A percentile compares a stretch with the other conserved stretches of the same genome.
These are phyloP conservation scores for Aspergillus nomiae DNA, from an alignment of 2,329 filamentous ascomycete genomes.

Conservation along the genomic window DNA sequence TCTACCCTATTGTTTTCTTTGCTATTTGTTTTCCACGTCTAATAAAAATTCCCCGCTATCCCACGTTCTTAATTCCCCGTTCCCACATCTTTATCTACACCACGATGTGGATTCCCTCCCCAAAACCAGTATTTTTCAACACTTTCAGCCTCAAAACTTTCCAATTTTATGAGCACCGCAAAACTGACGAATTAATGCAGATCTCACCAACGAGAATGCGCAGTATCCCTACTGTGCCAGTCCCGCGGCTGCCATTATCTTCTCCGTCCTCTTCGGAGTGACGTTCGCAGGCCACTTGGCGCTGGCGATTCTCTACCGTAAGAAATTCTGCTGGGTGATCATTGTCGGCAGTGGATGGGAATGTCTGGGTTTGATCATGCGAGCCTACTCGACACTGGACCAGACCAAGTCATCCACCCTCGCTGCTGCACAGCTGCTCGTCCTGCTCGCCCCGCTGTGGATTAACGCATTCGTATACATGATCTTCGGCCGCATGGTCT, in stretches of 20 bases:
- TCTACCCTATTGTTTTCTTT: not conserved
- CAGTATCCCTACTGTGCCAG: constrained; percentile 38
- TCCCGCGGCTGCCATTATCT: constrained; percentile 37
- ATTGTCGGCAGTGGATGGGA: constrained; percentile 50
- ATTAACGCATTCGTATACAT: constrained; percentile 54
- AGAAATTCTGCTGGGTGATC: constrained; percentile 48
- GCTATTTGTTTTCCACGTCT: not conserved
- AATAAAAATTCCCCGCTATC: not conserved
- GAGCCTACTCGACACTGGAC: constrained; percentile 22
- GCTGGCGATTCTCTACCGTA: constrained; percentile 37
- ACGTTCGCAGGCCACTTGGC: constrained; percentile 29
- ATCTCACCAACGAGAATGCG: constrained; percentile 5
- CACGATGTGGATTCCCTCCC: not conserved
- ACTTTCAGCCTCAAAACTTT: not conserved
- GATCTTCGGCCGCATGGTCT: constrained; percentile 49
- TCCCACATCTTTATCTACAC: not conserved
- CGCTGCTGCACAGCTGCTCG: not conserved
- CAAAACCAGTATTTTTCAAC: not conserved
- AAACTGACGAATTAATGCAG: not conserved
- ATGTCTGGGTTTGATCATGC: constrained; percentile 39
- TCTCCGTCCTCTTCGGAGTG: constrained; percentile 38
- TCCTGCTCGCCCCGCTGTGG: constrained; percentile 9
- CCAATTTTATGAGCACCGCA: too few species aligned
- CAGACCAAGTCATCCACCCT: not conserved
- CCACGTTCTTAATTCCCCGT: not conserved